Conservation (phyloP, 805 yeast genomes). For the Wickerhamomyces hampshirensis region DNA sequence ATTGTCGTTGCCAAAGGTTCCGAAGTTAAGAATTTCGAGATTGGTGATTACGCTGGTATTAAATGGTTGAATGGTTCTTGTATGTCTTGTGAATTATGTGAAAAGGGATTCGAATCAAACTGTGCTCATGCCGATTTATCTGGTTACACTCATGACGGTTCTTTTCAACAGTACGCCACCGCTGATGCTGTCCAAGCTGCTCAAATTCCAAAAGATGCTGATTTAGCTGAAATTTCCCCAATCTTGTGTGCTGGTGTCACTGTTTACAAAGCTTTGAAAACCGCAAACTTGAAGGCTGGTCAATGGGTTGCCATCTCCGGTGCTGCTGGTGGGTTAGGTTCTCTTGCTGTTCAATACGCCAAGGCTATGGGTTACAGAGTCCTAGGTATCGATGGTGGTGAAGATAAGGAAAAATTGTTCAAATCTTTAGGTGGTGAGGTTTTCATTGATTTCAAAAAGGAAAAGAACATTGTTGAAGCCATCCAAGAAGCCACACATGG, state of each 20-base stretch:
- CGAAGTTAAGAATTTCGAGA: conserved; percentile 53
- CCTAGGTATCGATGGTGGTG: conserved; percentile 74
- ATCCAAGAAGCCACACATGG: conserved; percentile 49
- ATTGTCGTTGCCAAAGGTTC: conserved; percentile 61
- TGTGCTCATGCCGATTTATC: conserved; percentile 68
- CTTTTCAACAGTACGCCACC: conserved; percentile 65
- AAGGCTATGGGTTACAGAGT: conserved; percentile 74
- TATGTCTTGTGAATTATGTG: conserved; percentile 62
- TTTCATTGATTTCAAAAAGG: conserved; percentile 51
- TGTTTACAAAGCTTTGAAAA: conserved; percentile 63
- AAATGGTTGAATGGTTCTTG: conserved; percentile 72
- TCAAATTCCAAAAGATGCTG: conserved; percentile 53
- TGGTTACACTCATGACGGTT: conserved; percentile 40
- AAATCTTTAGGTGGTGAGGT: conserved; percentile 60
- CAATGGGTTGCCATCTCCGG: conserved; percentile 76
- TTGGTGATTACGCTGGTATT: conserved; percentile 66
- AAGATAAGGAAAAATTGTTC: conserved; percentile 53
- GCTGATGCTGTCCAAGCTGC: conserved; percentile 66
- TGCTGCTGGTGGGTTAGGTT: conserved; percentile 82
- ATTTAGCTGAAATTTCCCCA: conserved; percentile 56
- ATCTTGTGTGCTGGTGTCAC: conserved; percentile 41
- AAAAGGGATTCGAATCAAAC: conserved; percentile 55
- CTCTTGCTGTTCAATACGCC: conserved; percentile 74
- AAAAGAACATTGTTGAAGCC: conserved; percentile 47
- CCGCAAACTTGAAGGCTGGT: conserved; percentile 56